phyloP scores from a whole-genome alignment of 1,139 yeast species.

The Pichia sorboxylosa region DNA sequence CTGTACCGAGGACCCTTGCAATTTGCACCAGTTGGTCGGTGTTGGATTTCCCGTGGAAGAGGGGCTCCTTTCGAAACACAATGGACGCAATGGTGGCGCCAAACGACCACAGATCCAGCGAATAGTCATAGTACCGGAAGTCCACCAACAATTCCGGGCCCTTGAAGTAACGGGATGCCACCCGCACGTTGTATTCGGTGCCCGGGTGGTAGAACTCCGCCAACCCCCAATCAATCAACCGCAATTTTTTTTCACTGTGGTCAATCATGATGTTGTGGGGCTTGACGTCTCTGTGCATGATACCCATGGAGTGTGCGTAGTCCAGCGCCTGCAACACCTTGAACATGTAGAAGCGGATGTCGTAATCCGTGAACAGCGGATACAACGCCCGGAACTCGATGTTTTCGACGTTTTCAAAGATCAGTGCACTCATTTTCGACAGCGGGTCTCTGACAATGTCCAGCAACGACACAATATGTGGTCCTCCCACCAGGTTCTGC shows the following conservation, averaged over 20 bases:
- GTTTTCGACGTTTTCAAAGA: slow-evolving; percentile 61
- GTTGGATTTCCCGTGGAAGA: slow-evolving; percentile 68
- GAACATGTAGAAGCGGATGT: slow-evolving; percentile 59
- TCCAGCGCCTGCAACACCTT: slow-evolving; percentile 62
- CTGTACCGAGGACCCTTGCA: slow-evolving; percentile 66
- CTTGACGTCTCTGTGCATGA: slow-evolving; percentile 74
- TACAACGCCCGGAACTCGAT: slow-evolving; percentile 63
- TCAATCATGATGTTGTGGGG: slow-evolving; percentile 83
- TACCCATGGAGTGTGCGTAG: slow-evolving; percentile 73
- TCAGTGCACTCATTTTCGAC: slow-evolving; percentile 62
- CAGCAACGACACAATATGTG: slow-evolving; percentile 53
- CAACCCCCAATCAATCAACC: slow-evolving; percentile 76
- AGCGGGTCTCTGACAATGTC: slow-evolving; percentile 71
- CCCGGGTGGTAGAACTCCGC: slow-evolving; percentile 77
- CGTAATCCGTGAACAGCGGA: slow-evolving; percentile 51
- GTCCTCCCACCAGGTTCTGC: slow-evolving; percentile 66
- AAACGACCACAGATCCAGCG: slow-evolving; percentile 71
- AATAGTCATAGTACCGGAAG: slow-evolving; percentile 65
- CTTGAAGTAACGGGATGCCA: slow-evolving; percentile 70
- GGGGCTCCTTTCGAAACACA: slow-evolving; percentile 64
- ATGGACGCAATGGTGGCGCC: slow-evolving; percentile 77
- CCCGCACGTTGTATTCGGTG: slow-evolving; percentile 69
- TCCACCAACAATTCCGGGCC: slow-evolving; percentile 72
- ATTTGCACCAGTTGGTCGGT: slow-evolving; percentile 73
- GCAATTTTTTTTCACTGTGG: slow-evolving; percentile 45